These are phyloP conservation scores for Helianthus annuus DNA, from an alignment of 129 eudicot genomes.

Conservation along the genomic window HanXRQr2.0-SUNRISE NC_035447.2:3341105-3341604, in stretches of 20 bases:
- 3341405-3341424: conserved; percentile 67
- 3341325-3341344: conserved; percentile 7
- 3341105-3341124: too few relatives aligned
- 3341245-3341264: too few relatives aligned
- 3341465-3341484: conserved; percentile 75
- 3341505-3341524: conserved; percentile 52
- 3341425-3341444: conserved; percentile 85
- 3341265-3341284: too few relatives aligned
- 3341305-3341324: too few relatives aligned
- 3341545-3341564: conserved; percentile 96
- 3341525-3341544: conserved; percentile 85
- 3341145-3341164: too few relatives aligned
- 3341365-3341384: not conserved
- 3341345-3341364: not conserved
- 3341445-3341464: conserved; percentile 82
- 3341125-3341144: too few relatives aligned
- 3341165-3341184: too few relatives aligned
- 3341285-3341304: too few relatives aligned
- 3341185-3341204: too few relatives aligned
- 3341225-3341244: too few relatives aligned
- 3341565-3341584: conserved; percentile 96
- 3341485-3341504: conserved; percentile 73
- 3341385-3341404: conserved; percentile 18
- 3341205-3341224: too few relatives aligned
- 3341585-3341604: conserved; percentile 90